A percentile compares a stretch with the other conserved stretches of the same genome.
Conservation (phyloP, 352 stramenopile species). For the Thalassiosira mediterranea region DNA sequence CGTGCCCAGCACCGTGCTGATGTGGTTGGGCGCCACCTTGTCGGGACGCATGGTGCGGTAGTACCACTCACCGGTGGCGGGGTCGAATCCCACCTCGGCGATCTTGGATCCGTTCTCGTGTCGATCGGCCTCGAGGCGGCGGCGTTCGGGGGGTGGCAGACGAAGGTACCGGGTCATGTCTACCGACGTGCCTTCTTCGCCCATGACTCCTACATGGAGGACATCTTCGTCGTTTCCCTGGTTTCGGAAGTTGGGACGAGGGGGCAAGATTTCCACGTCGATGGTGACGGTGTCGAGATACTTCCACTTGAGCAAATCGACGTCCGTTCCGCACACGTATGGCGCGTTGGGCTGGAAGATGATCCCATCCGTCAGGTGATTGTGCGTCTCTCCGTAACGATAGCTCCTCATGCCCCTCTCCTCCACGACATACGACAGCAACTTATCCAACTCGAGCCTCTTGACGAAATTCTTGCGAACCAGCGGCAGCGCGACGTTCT, state of each 20-base stretch:
- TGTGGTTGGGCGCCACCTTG: slow-evolving; percentile 81
- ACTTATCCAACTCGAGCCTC: slow-evolving; percentile 60
- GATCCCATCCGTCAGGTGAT: slow-evolving; percentile 84
- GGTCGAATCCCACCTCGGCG: slow-evolving; percentile 82
- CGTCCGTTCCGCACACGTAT: slow-evolving; percentile 79
- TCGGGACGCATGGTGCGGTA: slow-evolving; percentile 82
- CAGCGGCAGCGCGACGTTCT: slow-evolving; percentile 61
- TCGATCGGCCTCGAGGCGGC: slow-evolving; percentile 76
- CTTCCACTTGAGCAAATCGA: slow-evolving; percentile 82
- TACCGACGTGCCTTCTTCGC: slow-evolving; percentile 67
- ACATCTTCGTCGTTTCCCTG: slow-evolving; percentile 45
- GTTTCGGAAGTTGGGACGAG: slow-evolving; percentile 36
- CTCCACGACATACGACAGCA: slow-evolving; percentile 74
- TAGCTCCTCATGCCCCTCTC: slow-evolving; percentile 76
- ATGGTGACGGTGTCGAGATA: slow-evolving; percentile 84
- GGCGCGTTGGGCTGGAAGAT: slow-evolving; percentile 81
- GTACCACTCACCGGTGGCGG: slow-evolving; percentile 83
- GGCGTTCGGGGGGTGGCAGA: slow-evolving; percentile 68
- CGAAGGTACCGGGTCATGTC: slow-evolving; percentile 80
- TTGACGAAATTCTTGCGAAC: slow-evolving; percentile 83
- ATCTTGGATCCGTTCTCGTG: slow-evolving; percentile 69
- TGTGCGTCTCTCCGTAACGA: slow-evolving; percentile 66
- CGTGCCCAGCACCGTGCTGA: slow-evolving; percentile 78
- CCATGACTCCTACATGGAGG: slow-evolving; percentile 67
- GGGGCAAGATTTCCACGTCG: slow-evolving; percentile 77